Percentiles rank a stretch among this genome's conserved stretches.
These are phyloP conservation scores for Penicillium sp. DNA, from an alignment of 2,329 filamentous ascomycete genomes.

Conservation along the genomic window DNA sequence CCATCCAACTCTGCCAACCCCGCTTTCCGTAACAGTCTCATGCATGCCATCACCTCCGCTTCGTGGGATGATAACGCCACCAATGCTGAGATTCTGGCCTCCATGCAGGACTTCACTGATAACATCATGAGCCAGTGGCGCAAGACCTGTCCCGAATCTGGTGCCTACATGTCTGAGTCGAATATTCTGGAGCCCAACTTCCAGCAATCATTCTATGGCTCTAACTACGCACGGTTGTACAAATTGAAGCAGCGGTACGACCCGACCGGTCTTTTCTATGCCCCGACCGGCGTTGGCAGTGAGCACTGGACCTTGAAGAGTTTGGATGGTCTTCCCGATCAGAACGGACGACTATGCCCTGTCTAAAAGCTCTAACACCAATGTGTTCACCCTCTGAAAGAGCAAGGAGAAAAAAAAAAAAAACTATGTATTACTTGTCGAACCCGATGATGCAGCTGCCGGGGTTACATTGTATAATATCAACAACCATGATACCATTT, in stretches of 20 bases:
- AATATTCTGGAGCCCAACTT: constrained; percentile 37
- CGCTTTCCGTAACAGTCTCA: constrained; percentile 20
- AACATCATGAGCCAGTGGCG: constrained; percentile 20
- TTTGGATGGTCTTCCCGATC: constrained; percentile 23
- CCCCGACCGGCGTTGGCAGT: constrained; percentile 47
- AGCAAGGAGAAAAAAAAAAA: too few relatives aligned
- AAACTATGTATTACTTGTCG: too few relatives aligned
- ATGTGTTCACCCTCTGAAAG: neutral
- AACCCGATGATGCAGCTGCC: too few relatives aligned
- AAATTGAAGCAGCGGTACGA: constrained; percentile 50
- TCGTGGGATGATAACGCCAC: constrained; percentile 19
- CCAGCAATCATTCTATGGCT: constrained; percentile 28
- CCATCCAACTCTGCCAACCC: constrained; percentile 20
- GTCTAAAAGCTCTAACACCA: constrained; percentile 1
- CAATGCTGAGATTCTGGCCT: constrained; percentile 33
- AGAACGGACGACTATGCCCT: constrained; percentile 41
- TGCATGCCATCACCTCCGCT: constrained; percentile 23
- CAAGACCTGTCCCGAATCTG: constrained; percentile 19
- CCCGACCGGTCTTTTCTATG: constrained; percentile 46
- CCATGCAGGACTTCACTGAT: constrained; percentile 20
- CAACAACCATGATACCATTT: too few relatives aligned
- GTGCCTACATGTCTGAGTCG: constrained; percentile 44
- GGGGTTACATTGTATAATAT: too few relatives aligned
- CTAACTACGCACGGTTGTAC: constrained; percentile 23
- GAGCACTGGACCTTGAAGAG: constrained; percentile 44